These are phyloP conservation scores for Fusarium siculi DNA, from an alignment of 2,329 filamentous ascomycete genomes.

Conservation along the genomic window DNA sequence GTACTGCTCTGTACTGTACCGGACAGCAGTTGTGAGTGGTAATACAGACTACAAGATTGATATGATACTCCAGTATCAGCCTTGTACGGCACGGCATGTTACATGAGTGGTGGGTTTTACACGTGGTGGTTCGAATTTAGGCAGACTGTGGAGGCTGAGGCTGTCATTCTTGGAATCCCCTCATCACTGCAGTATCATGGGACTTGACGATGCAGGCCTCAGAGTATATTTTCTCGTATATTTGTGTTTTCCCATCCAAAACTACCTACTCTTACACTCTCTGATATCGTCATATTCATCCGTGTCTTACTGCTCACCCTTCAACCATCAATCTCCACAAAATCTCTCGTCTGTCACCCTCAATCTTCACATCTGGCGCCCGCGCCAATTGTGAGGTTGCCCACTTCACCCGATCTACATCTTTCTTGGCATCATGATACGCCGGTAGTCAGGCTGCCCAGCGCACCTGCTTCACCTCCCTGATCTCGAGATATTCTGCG, in stretches of 20 bases:
- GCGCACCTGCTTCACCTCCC: conserved; percentile 38
- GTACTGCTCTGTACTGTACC: not conserved
- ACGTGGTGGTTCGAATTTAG: conserved; percentile 31
- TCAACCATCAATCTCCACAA: not conserved
- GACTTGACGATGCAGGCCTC: conserved; percentile 7
- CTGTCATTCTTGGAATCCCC: conserved; percentile 18
- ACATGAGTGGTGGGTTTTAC: conserved; percentile 16
- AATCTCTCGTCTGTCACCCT: not conserved
- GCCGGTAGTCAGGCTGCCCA: conserved; percentile 22
- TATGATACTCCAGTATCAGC: conserved; percentile 19
- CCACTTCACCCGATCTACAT: not conserved
- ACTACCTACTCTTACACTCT: not conserved
- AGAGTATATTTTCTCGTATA: conserved; percentile 11
- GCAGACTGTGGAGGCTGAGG: conserved; percentile 38
- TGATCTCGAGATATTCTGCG: conserved; percentile 40
- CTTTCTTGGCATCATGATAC: not conserved
- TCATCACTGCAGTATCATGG: conserved; percentile 21
- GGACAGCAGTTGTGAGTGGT: not conserved
- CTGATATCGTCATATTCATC: not conserved
- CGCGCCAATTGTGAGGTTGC: not conserved
- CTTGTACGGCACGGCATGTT: conserved; percentile 28
- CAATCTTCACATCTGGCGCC: not conserved
- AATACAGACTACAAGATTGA: not conserved
- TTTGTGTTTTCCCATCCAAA: not conserved
- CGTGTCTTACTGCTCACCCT: not conserved